Percentiles rank a stretch among this genome's conserved stretches.
phyloP scores from a whole-genome alignment of 441 rosid species.

The Euphorbia celastroides region DNA sequence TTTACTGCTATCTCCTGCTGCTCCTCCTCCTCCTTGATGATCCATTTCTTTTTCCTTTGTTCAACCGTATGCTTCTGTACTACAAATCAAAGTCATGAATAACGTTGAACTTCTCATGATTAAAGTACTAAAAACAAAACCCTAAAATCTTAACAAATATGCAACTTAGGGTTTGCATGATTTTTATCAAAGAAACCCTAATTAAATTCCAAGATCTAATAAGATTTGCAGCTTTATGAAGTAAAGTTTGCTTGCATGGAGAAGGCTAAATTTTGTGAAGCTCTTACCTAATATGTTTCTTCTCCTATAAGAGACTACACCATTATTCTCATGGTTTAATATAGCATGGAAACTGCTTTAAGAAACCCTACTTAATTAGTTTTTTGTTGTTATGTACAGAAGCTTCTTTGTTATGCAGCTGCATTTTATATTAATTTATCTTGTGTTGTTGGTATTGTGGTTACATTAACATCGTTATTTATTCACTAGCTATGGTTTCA shows the following conservation, averaged over 20 bases:
- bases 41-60: conserved; percentile 9
- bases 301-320: conserved; percentile 46
- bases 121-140: background rate
- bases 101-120: background rate
- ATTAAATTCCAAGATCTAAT: background rate
- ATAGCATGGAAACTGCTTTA: conserved; percentile 39
- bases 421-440: background rate
- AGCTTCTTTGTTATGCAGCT: background rate
- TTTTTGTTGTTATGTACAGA: background rate
- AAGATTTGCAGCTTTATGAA: conserved; percentile 6
- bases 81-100: conserved; percentile 16
- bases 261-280: conserved; percentile 39
- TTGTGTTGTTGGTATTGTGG: background rate
- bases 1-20: conserved; percentile 27
- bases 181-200: conserved; percentile 2
- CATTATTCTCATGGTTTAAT: conserved; percentile 22
- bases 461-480: conserved; percentile 7
- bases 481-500: background rate
- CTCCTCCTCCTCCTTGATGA: conserved; percentile 27
- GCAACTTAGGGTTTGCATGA: background rate
- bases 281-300: conserved; percentile 82
- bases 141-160: conserved; percentile 7
- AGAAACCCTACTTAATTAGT: conserved; percentile 34
- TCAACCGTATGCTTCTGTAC: conserved; percentile 22
- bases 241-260: conserved; percentile 50